Percentiles rank a stretch among this genome's conserved stretches.
Evolutionary conservation across 2,329 filamentous ascomycete species (phyloP).

Genomic region (Phaeomoniella chlamydospora): DNA sequence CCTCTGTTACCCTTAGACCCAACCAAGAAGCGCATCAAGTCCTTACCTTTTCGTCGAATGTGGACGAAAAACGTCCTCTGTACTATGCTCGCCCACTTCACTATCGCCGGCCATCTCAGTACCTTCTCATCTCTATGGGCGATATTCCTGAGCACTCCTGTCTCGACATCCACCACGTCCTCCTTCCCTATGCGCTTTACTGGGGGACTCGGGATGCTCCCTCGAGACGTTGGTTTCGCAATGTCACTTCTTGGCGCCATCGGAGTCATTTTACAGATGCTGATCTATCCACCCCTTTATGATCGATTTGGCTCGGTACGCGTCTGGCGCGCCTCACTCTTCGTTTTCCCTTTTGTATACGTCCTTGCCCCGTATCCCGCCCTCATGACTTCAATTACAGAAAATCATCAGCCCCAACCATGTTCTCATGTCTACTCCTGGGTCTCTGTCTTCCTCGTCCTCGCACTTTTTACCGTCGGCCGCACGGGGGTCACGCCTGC

Average conservation of each 20-base stretch:
- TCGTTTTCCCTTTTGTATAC: conserved; percentile 58
- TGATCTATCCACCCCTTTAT: conserved; percentile 55
- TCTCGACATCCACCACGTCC: conserved; percentile 29
- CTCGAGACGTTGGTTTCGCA: conserved; percentile 54
- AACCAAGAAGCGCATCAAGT: conserved; percentile 19
- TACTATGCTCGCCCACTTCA: conserved; percentile 46
- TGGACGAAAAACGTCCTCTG: conserved; percentile 38
- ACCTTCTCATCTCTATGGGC: conserved; percentile 64
- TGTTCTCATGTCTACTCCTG: not conserved
- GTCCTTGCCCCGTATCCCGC: conserved; percentile 55
- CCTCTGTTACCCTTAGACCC: conserved; percentile 1
- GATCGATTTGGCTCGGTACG: conserved; percentile 50
- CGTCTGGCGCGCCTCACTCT: conserved; percentile 52
- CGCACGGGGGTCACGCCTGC: conserved; percentile 24
- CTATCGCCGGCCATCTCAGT: conserved; percentile 58
- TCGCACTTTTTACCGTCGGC: not conserved
- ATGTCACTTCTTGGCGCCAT: conserved; percentile 62
- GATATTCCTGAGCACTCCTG: conserved; percentile 58
- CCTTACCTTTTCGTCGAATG: conserved; percentile 32
- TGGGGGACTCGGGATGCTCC: conserved; percentile 60
- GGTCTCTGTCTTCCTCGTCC: not conserved
- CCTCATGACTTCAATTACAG: conserved; percentile 41
- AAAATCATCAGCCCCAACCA: not conserved
- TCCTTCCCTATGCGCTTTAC: conserved; percentile 41
- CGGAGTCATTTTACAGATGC: conserved; percentile 56